Evolutionary conservation across 164 flowering plant species (phyloP).

Genomic region (Aristolochia fimbriata): DNA sequence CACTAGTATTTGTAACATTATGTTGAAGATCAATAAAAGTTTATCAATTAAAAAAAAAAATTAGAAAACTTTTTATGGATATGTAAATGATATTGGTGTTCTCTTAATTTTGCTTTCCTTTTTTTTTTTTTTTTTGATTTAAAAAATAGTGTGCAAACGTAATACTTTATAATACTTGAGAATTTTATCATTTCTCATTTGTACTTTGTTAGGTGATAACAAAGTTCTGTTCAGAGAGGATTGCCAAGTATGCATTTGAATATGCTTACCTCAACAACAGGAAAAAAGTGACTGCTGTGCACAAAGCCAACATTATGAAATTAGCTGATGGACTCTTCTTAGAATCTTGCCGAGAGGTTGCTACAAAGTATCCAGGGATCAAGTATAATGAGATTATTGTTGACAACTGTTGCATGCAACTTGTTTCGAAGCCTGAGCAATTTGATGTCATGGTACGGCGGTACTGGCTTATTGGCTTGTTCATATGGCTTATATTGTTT

Average conservation of each 20-base stretch:
- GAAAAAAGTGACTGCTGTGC: constrained; percentile 90
- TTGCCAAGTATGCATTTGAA: constrained; percentile 87
- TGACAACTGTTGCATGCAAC: constrained; percentile 97
- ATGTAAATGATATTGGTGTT: too few relatives aligned
- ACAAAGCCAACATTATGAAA: constrained; percentile 97
- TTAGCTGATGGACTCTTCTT: constrained; percentile 91
- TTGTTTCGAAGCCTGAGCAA: constrained; percentile 94
- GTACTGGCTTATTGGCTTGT: background rate
- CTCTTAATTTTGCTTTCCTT: too few relatives aligned
- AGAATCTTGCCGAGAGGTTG: constrained; percentile 89
- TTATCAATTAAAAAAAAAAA: too few relatives aligned
- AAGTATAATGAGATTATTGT: constrained; percentile 84
- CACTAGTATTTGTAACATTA: too few relatives aligned
- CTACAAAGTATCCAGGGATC: constrained; percentile 75
- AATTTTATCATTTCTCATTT: constrained; percentile 7
- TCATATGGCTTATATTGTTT: background rate
- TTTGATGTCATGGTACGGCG: constrained; percentile 91
- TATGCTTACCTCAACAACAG: constrained; percentile 88
- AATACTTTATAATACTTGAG: too few relatives aligned
- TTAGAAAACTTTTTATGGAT: too few relatives aligned
- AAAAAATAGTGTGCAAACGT: too few relatives aligned
- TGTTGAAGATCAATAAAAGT: too few relatives aligned
- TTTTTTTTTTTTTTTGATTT: too few relatives aligned
- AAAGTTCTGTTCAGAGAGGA: constrained; percentile 91
- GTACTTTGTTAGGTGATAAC: constrained; percentile 69